Percentiles rank a stretch among this genome's conserved stretches.
phyloP scores from a whole-genome alignment of 306 rosid species.

The Medicago ruthenica region DNA sequence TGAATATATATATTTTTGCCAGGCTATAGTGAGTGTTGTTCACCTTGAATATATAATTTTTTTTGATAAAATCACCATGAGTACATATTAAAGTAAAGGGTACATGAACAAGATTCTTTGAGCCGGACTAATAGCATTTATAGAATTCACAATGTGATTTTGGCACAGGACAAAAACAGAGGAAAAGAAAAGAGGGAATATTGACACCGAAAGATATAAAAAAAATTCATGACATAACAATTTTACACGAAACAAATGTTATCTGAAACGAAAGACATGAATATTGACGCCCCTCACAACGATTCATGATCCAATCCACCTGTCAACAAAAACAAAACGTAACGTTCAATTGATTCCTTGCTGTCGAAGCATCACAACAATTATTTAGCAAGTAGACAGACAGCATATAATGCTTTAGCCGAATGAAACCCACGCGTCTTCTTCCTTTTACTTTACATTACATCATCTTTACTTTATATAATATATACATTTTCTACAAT shows the following conservation, averaged over 20 bases:
- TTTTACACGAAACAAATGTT: neutral
- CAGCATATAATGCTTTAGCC: neutral
- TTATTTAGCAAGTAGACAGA: conserved; percentile 1
- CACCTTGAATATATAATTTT: neutral
- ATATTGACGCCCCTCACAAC: conserved; percentile 24
- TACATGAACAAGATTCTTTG: neutral
- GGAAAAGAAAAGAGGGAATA: neutral
- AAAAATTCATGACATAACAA: neutral
- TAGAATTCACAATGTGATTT: neutral
- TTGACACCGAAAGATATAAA: neutral
- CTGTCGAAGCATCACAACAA: conserved; percentile 19
- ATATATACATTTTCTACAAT: too few relatives aligned
- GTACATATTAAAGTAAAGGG: neutral
- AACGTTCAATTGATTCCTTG: neutral
- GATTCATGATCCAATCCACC: conserved; percentile 37
- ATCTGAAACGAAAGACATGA: conserved; percentile 21
- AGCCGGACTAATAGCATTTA: neutral
- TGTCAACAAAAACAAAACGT: conserved; percentile 36
- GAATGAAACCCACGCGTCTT: neutral
- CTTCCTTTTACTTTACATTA: neutral
- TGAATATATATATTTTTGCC: neutral
- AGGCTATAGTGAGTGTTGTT: neutral
- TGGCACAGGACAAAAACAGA: neutral
- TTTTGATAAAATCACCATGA: neutral
- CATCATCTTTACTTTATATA: neutral